Evolutionary conservation across 164 flowering plant species (phyloP), one percentile per base, ranked within the genome.

Genomic region (Litsea cubeba): DNA sequence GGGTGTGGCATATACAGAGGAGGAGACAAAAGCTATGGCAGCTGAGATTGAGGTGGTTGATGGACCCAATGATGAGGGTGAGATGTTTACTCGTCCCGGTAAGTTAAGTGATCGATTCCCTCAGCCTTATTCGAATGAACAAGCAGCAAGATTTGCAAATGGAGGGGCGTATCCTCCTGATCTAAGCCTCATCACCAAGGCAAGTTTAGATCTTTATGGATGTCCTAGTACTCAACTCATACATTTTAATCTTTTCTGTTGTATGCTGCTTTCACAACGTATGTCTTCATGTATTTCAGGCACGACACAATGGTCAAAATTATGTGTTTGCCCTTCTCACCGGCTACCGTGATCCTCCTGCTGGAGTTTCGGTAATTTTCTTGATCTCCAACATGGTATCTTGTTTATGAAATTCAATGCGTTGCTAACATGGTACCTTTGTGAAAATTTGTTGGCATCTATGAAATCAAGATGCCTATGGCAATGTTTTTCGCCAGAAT

Each of bases 21-120:
- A 91, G 71, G 97, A 90, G 80, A 75, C 83, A 46, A 91, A 91
- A 62, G 97, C 90, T 63, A 83, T 91, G 97, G 97, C 94, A 23
- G 90, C 97, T 72, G 97, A 91, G 83, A 91, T 91, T 79, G 97
- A 91, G 83, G 94, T 91, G 74, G 88, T 79, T 76, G 97, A 91
- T 82, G 94, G 97, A n/a, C 97, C 94, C 70, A 91, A 91, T 76
- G 94, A 91, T 78, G 97, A 90, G 84, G 94, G 97, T 75, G 94
- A 90, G 83, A 91, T 90, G 97, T 91, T 86, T 73, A 90, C 94
- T 4, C 93, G 93, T 62, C 97, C 94, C 65, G 94, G 94, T 71
- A 89, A 90, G 82, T 84, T 90, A 28, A 91, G 93, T 70, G 97
- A 91, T 75, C 93, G 93, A 49, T 87, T 91, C 69, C 94, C 91